Evolutionary conservation across 352 stramenopile genomes (phyloP), one percentile per base, ranked within the genome.

Genomic region (Globisporangium cystogenes): DNA sequence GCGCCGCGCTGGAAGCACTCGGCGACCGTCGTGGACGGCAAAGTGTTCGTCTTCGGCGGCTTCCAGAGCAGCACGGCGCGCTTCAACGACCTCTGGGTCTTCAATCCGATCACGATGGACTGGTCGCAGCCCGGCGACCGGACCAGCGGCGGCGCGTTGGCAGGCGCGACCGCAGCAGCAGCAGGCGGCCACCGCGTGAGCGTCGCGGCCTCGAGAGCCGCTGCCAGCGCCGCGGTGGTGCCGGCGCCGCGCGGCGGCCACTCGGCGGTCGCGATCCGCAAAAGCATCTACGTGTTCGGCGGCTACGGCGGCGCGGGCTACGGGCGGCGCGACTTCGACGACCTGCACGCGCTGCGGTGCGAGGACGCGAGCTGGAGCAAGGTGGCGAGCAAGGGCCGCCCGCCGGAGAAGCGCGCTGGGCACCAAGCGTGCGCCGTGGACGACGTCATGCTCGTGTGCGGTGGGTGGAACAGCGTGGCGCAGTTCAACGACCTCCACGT

Each of bases 41-140:
- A 89, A 62, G 93, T 98, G 43, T 78, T 97, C 37, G 62, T 98
- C 15, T 98, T 99, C 67, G 96, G 96, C 8, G 96, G 96, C 8
- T 98, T 98, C 64, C 82, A 92, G 52, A 96, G 68, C 57, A 87
- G 76, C 55, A 77, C 75, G 3, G 70, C 70, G 46, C 77, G 93
- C 10, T 97, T 98, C 46, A 98, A 98, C 51, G 96, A 99, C 64
- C 51, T 98, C n/a, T 99, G 96, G 94, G 64, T 98, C 43, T 97
- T 98, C 59, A 96, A 98, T 50, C 90, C 93, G 12, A 90, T 92
- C 62, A 97, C 74, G 21, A 84, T 98, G 62, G 83, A 89, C 48
- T 99, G 96, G 95, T 77, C 63, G 6, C 87, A 96, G 53, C 70
- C 74, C 5, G 70, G 60, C 29, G 82, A 59, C 27, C 82, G 86